phyloP scores from a whole-genome alignment of 176 grass and related monocot species.

The Aechmea fasciata region DNA sequence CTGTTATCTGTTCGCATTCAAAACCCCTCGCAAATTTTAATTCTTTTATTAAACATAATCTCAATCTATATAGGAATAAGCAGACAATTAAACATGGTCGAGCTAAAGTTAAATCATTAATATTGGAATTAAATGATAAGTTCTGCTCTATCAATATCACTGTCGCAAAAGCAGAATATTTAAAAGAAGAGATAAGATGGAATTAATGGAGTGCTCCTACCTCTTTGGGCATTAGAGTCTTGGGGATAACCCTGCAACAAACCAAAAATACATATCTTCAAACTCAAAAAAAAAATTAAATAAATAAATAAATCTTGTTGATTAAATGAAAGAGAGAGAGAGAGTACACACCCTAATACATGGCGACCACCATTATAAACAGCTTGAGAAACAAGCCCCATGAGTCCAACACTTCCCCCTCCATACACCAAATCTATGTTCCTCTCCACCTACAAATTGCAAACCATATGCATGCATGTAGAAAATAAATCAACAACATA shows the following conservation, averaged over 20 bases:
- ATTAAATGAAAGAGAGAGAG: background rate
- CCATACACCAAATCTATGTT: slow-evolving; percentile 64
- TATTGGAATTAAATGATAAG: too few species aligned
- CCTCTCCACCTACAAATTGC: slow-evolving; percentile 53
- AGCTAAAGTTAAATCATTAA: slow-evolving; percentile 1
- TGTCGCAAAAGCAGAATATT: background rate
- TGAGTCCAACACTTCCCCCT: slow-evolving; percentile 61
- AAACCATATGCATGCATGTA: too few species aligned
- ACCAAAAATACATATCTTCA: background rate
- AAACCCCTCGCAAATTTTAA: background rate
- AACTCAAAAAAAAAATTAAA: too few species aligned
- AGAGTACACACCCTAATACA: slow-evolving; percentile 26
- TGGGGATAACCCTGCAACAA: slow-evolving; percentile 37
- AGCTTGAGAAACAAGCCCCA: slow-evolving; percentile 52
- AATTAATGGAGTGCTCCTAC: slow-evolving; percentile 4
- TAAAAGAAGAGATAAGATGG: background rate
- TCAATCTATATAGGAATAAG: background rate
- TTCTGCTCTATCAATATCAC: too few species aligned
- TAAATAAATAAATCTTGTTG: too few species aligned
- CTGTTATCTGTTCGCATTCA: slow-evolving; percentile 25
- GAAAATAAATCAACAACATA: background rate
- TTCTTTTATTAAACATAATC: too few species aligned
- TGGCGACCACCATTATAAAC: slow-evolving; percentile 49
- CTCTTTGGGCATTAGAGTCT: slow-evolving; percentile 44
- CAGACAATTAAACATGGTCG: too few species aligned